Evolutionary conservation across 306 rosid genomes (phyloP).

Genomic region (Coriaria nepalensis): DNA sequence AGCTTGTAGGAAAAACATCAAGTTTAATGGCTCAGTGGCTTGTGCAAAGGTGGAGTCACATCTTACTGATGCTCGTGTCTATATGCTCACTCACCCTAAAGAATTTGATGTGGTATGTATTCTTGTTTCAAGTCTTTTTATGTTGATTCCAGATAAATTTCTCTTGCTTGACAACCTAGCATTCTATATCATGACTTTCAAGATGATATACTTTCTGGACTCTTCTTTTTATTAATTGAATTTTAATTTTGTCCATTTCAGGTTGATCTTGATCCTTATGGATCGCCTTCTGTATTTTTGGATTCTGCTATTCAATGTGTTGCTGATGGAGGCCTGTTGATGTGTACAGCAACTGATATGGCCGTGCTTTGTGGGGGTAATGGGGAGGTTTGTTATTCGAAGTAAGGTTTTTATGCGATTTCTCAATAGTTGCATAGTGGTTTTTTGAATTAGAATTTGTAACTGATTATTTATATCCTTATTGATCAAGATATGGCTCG

Average conservation of each 20-base stretch:
- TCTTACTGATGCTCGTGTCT: conserved; percentile 90
- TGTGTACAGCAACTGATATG: conserved; percentile 99
- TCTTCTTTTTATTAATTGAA: too few species aligned
- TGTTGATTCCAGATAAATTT: background rate
- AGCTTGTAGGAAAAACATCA: conserved; percentile 89
- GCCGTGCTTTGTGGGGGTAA: conserved; percentile 94
- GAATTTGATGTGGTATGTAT: conserved; percentile 84
- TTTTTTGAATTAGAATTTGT: conserved; percentile 9
- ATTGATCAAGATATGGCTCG: conserved; percentile 72
- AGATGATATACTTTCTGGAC: too few species aligned
- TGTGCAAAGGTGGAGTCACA: conserved; percentile 81
- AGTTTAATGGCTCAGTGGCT: conserved; percentile 90
- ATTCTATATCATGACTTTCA: too few species aligned
- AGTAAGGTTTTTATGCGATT: conserved; percentile 38
- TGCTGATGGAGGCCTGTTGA: conserved; percentile 88
- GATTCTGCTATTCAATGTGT: conserved; percentile 97
- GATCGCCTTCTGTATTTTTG: conserved; percentile 87
- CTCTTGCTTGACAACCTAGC: too few species aligned
- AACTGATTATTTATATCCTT: conserved; percentile 17
- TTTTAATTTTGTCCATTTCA: conserved; percentile 20
- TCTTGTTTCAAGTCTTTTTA: conserved; percentile 1
- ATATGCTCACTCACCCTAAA: conserved; percentile 87
- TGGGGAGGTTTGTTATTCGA: conserved; percentile 99
- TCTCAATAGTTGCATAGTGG: conserved; percentile 8
- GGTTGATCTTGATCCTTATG: conserved; percentile 99